These are phyloP conservation scores for Cyclostephanos invisitatus DNA, from an alignment of 108 stramenopile species.

Conservation along the genomic window DNA sequence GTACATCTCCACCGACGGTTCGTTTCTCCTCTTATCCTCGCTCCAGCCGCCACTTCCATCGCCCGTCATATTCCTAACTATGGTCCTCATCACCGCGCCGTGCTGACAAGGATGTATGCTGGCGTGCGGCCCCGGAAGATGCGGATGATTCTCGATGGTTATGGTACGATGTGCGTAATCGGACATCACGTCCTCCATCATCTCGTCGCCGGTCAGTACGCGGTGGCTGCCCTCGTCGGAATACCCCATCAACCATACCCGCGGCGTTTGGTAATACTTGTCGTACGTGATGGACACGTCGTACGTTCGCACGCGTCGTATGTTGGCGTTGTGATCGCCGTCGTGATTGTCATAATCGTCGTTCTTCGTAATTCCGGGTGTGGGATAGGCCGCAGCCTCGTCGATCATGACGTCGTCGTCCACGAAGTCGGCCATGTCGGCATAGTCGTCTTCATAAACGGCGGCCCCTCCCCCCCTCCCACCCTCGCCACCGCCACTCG, in stretches of 20 bases:
- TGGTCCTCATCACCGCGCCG: slow-evolving; percentile 97
- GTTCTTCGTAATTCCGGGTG: no score
- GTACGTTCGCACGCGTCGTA: slow-evolving; percentile 91
- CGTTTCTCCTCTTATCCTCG: neutral
- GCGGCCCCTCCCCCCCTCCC: slow-evolving; percentile 7
- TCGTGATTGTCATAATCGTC: slow-evolving; percentile 14
- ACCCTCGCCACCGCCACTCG: neutral
- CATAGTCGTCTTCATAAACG: slow-evolving; percentile 84
- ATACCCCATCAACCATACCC: slow-evolving; percentile 96
- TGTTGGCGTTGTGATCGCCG: slow-evolving; percentile 41
- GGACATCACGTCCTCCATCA: slow-evolving; percentile 97
- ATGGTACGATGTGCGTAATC: slow-evolving; percentile 99
- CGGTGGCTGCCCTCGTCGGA: slow-evolving; percentile 66
- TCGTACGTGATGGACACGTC: slow-evolving; percentile 98
- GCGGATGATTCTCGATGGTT: slow-evolving; percentile 97
- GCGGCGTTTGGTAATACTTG: slow-evolving; percentile 98
- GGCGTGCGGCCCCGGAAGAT: slow-evolving; percentile 83
- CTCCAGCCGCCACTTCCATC: slow-evolving; percentile 14
- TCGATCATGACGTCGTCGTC: slow-evolving; percentile 80
- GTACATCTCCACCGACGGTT: slow-evolving; percentile 91
- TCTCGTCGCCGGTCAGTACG: slow-evolving; percentile 86
- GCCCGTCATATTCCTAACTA: slow-evolving; percentile 86
- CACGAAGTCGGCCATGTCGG: slow-evolving; percentile 90
- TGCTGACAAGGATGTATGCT: slow-evolving; percentile 99
- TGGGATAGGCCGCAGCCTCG: slow-evolving; percentile 73